Evolutionary conservation across 2,329 filamentous ascomycete species (phyloP), one percentile per base, ranked within the genome.

Genomic region (Parafenestella ontariensis): DNA sequence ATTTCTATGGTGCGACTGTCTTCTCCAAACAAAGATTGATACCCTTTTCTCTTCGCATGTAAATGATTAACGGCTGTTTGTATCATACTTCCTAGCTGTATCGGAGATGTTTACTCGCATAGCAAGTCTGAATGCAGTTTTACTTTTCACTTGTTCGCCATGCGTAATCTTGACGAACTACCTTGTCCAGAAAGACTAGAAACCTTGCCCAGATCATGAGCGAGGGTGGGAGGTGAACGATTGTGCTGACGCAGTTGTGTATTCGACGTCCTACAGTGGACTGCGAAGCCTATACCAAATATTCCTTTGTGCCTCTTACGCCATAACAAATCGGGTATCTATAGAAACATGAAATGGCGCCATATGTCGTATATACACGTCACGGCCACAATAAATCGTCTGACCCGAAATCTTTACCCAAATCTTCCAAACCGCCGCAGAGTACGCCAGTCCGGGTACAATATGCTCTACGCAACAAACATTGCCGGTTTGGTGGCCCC

Each of bases 1-100:
- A 13, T 28, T 21, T 17, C 26, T 9, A 21, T 18, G n/a, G 9
- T n/a, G 10, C 5, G 28, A n/a, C n/a, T 18, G 15, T 20, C 13
- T 24, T 9, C n/a, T 44, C 43, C 39, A 41, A 37, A 31, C 15
- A 15, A 37, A 51, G 24, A 39, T 49, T 51, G 54, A 61, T 56
- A 52, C 55, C 53, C 55, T 39, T 56, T 40, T 3, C 41, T 43
- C n/a, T 43, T 31, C 40, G 20, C 24, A 13, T 29, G 24, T 20
- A 20, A 43, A 24, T 43, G n/a, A 17, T 29, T 15, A 13, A n/a
- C 20, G 37, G 37, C 37, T 23, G 37, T 17, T 24, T 15, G 21
- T 40, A 39, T 7, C 21, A 23, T 40, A 40, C 20, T 23, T 15
- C 20, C 20, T 21, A n/a, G 20, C 17, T n/a, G 15, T 34, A 15